Percentiles rank a stretch among this genome's conserved stretches.
phyloP scores from a whole-genome alignment of 768 basidiomycete genomes.

The Termitomyces sp. region DNA sequence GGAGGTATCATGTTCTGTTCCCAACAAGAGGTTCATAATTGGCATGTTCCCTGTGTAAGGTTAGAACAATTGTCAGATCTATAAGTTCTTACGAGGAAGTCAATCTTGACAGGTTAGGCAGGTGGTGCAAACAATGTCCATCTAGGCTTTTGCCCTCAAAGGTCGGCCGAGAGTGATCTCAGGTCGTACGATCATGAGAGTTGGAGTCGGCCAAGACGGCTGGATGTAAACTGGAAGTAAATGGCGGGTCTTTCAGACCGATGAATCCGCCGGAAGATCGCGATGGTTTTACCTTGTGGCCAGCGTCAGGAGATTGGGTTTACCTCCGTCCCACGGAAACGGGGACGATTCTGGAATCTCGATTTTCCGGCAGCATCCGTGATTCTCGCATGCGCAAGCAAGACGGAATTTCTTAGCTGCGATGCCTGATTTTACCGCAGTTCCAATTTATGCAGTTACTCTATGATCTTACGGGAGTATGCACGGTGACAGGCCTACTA shows the following conservation, averaged over 20 bases:
- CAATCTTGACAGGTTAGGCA: not conserved
- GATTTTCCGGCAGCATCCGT: constrained; percentile 17
- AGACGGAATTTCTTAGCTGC: not conserved
- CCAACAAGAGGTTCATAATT: not conserved
- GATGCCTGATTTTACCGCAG: not conserved
- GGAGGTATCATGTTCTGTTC: not conserved
- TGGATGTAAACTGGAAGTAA: not conserved
- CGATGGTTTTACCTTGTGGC: not conserved
- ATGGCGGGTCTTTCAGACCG: not conserved
- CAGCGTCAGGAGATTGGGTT: constrained; percentile 5
- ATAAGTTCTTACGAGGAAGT: not conserved
- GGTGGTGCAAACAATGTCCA: not conserved
- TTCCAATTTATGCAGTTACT: not conserved
- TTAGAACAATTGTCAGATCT: not conserved
- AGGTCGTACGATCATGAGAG: not conserved
- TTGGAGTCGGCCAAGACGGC: not conserved
- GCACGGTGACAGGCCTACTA: not conserved
- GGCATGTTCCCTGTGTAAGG: constrained; percentile 1
- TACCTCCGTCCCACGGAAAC: constrained; percentile 4
- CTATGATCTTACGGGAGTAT: not conserved
- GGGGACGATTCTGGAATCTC: constrained; percentile 6
- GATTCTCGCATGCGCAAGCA: constrained; percentile 15
- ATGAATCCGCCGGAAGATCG: constrained; percentile 1
- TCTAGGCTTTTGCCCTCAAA: not conserved
- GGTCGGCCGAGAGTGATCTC: not conserved